Percentiles rank a stretch among this genome's conserved stretches.
phyloP scores from a whole-genome alignment of 176 grass and related monocot species.

The Triticum urartu region DNA sequence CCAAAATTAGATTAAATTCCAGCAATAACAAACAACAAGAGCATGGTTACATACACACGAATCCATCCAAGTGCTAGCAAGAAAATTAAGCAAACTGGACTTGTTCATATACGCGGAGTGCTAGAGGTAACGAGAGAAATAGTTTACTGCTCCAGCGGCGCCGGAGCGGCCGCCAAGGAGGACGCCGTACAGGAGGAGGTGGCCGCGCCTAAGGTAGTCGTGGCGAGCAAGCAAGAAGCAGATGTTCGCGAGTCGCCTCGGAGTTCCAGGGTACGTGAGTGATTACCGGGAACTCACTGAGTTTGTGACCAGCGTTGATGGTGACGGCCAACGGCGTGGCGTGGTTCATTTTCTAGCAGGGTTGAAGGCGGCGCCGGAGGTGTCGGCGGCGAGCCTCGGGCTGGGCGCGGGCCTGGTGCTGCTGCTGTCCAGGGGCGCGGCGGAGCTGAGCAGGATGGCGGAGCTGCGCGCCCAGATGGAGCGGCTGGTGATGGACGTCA shows the following conservation, averaged over 20 bases:
- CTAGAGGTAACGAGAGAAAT: too few relatives aligned
- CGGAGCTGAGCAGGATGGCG: constrained; percentile 79
- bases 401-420: constrained; percentile 67
- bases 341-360: constrained; percentile 27
- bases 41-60: too few relatives aligned
- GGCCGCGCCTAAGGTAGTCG: neutral
- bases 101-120: too few relatives aligned
- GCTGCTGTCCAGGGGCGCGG: constrained; percentile 59
- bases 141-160: constrained; percentile 17
- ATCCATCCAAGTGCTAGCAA: too few relatives aligned
- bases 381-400: constrained; percentile 62
- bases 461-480: constrained; percentile 84
- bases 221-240: neutral
- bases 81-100: too few relatives aligned
- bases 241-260: constrained; percentile 7
- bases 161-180: neutral
- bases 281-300: neutral
- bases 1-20: too few relatives aligned
- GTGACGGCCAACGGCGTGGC: neutral
- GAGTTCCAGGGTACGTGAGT: neutral
- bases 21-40: too few relatives aligned
- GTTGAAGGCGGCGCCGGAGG: constrained; percentile 44
- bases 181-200: neutral
- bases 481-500: constrained; percentile 48
- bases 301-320: neutral